Conservation (phyloP, 202 grass and related monocot genomes). For the Schoenoplectus tabernaemontani region DNA sequence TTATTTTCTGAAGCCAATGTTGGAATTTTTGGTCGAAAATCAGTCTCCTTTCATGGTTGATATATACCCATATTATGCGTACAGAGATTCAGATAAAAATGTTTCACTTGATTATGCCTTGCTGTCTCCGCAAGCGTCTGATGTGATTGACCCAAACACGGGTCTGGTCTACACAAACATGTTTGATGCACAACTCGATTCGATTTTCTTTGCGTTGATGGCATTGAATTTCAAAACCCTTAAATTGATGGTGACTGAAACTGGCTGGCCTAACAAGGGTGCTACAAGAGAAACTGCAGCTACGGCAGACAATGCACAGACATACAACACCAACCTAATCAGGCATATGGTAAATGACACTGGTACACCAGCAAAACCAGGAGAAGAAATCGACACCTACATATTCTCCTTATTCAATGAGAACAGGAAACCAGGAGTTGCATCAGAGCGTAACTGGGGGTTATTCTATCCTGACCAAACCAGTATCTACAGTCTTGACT, state of each 20-base stretch:
- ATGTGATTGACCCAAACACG: conserved; percentile 83
- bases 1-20: conserved; percentile 81
- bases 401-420: conserved; percentile 98
- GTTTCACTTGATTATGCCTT: conserved; percentile 76
- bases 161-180: conserved; percentile 92
- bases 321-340: conserved; percentile 84
- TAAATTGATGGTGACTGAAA: conserved; percentile 85
- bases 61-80: conserved; percentile 90
- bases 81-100: conserved; percentile 72
- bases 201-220: conserved; percentile 87
- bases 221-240: conserved; percentile 87
- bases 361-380: conserved; percentile 80
- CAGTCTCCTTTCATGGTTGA: conserved; percentile 97
- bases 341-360: conserved; percentile 85
- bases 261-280: conserved; percentile 89
- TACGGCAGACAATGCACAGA: conserved; percentile 80
- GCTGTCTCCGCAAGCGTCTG: conserved; percentile 48
- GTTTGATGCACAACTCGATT: conserved; percentile 88
- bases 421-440: conserved; percentile 81
- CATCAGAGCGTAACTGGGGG: conserved; percentile 96
- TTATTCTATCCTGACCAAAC: conserved; percentile 80
- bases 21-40: conserved; percentile 90
- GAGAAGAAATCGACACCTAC: conserved; percentile 82
- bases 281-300: conserved; percentile 66
- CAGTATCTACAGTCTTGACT: conserved; percentile 81